These are phyloP conservation scores for Aspergillus jensenii DNA, from an alignment of 2,329 filamentous ascomycete species.

Conservation along the genomic window DNA sequence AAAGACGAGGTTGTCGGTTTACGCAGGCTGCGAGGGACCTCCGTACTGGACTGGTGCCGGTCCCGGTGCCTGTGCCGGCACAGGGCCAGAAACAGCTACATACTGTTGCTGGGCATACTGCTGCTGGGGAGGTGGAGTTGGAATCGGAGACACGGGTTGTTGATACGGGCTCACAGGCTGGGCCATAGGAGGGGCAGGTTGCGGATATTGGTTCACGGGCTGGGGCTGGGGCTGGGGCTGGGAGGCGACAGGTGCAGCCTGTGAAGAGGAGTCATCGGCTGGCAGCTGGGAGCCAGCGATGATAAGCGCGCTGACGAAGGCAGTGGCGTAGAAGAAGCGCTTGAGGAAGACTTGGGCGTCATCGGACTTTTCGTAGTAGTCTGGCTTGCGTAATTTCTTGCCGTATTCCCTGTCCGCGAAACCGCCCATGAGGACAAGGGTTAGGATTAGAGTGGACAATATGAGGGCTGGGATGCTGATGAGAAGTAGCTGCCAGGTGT, in stretches of 20 bases:
- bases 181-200: not conserved
- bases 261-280: not conserved
- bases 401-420: constrained; percentile 1
- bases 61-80: no score
- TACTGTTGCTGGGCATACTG: no score
- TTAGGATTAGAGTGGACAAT: constrained; percentile 7
- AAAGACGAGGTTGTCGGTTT: not conserved
- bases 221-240: no score
- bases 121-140: no score
- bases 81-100: no score
- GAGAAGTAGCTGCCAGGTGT: not conserved
- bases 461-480: constrained; percentile 2
- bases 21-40: not conserved
- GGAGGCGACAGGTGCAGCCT: no score
- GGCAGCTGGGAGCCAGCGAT: constrained; percentile 5
- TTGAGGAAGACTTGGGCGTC: constrained; percentile 10
- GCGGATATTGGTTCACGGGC: no score
- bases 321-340: constrained; percentile 11
- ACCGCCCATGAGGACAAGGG: constrained; percentile 5
- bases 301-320: constrained; percentile 10
- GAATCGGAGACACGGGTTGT: not conserved
- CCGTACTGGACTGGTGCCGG: not conserved
- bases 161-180: not conserved
- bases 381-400: not conserved
- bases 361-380: not conserved